phyloP scores from a whole-genome alignment of 2,329 filamentous ascomycete genomes.

The Apiospora hydei region DNA sequence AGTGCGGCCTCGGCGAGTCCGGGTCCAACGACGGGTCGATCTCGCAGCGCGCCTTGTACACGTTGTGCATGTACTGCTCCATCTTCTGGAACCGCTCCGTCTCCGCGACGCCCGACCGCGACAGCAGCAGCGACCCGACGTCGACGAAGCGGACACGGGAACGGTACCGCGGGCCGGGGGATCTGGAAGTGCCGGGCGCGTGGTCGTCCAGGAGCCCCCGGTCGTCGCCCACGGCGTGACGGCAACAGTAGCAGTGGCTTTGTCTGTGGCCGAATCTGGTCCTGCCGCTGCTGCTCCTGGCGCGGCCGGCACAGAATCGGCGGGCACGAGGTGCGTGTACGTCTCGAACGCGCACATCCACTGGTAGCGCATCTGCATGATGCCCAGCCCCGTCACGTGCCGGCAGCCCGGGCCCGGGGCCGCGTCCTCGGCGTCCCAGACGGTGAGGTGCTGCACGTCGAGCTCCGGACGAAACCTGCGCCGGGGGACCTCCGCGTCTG shows the following conservation, averaged over 20 bases:
- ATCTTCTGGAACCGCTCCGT: background rate
- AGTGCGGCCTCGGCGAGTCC: background rate
- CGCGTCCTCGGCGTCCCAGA: background rate
- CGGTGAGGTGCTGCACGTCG: conserved; percentile 31
- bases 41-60: background rate
- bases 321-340: background rate
- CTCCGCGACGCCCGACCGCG: background rate
- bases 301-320: background rate
- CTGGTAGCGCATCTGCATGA: background rate
- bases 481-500: conserved; percentile 31
- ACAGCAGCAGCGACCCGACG: background rate
- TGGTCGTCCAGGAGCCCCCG: background rate
- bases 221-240: background rate
- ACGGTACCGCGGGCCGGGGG: background rate
- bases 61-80: conserved; percentile 1
- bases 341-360: conserved; percentile 7
- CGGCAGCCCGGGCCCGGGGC: background rate
- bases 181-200: background rate
- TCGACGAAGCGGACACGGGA: background rate
- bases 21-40: background rate
- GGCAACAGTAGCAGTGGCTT: background rate
- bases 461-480: conserved; percentile 33
- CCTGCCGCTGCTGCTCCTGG: background rate
- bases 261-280: too few species aligned
- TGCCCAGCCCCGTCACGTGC: conserved; percentile 3